Evolutionary conservation across 2,329 filamentous ascomycete genomes (phyloP).

Genomic region (Epichloe sp.): DNA sequence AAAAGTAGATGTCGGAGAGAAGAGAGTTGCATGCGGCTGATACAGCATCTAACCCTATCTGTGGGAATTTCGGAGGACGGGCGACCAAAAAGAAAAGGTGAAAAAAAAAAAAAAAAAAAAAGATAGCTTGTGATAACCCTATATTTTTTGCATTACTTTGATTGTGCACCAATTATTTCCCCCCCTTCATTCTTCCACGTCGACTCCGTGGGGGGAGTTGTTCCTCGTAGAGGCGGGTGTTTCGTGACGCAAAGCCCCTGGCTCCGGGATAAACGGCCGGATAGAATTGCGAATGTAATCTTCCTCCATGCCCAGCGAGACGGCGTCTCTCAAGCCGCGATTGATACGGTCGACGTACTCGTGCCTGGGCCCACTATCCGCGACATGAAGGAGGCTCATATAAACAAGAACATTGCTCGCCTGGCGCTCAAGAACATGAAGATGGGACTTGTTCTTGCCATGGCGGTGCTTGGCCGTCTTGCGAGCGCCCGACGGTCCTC

Average conservation of each 20-base stretch:
- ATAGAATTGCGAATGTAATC: constrained; percentile 25
- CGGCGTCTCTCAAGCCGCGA: constrained; percentile 22
- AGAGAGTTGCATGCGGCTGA: no score
- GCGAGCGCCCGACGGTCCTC: constrained; percentile 18
- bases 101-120: no score
- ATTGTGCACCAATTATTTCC: background rate
- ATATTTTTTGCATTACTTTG: background rate
- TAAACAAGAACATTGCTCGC: constrained; percentile 26
- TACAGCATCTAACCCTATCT: no score
- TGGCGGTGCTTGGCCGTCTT: constrained; percentile 9
- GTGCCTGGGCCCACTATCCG: constrained; percentile 22
- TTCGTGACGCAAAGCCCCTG: background rate
- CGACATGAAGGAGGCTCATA: constrained; percentile 19
- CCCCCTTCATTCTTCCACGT: background rate
- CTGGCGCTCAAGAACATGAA: background rate
- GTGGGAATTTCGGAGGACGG: no score
- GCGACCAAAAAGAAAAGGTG: no score
- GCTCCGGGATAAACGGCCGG: constrained; percentile 21
- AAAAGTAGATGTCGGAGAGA: no score
- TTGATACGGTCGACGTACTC: constrained; percentile 30
- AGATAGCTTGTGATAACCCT: no score
- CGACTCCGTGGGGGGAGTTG: background rate
- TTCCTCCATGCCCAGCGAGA: constrained; percentile 19
- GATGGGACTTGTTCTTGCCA: background rate
- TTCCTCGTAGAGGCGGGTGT: background rate